Percentiles rank a stretch among this genome's conserved stretches.
phyloP scores from a whole-genome alignment of 495 filamentous ascomycete genomes.

The Parathielavia hyrcaniae region DNA sequence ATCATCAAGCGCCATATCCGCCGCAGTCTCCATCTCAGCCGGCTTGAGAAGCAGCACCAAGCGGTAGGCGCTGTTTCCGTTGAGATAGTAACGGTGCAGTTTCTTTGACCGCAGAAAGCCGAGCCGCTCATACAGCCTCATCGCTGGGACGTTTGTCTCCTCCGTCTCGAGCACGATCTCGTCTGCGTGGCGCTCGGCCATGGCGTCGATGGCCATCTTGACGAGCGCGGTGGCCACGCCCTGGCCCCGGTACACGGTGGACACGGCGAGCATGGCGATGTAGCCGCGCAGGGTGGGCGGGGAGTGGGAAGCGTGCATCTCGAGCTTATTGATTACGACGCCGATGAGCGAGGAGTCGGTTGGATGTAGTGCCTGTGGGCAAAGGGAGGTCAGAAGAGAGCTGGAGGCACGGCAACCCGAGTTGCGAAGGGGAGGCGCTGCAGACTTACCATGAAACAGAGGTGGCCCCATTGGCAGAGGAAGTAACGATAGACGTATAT shows the following conservation, averaged over 20 bases:
- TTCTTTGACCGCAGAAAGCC: slow-evolving; percentile 92
- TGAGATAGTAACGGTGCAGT: slow-evolving; percentile 92
- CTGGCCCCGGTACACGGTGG: slow-evolving; percentile 66
- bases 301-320: slow-evolving; percentile 65
- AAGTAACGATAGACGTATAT: slow-evolving; percentile 99
- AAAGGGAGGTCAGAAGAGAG: slow-evolving; percentile 7
- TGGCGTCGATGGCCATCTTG: slow-evolving; percentile 83
- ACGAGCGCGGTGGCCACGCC: slow-evolving; percentile 92
- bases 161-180: slow-evolving; percentile 97
- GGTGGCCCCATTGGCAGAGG: slow-evolving; percentile 92
- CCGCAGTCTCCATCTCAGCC: slow-evolving; percentile 29
- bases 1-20: slow-evolving; percentile 25
- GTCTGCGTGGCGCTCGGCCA: slow-evolving; percentile 77
- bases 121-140: slow-evolving; percentile 87
- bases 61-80: slow-evolving; percentile 90
- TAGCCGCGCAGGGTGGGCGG: slow-evolving; percentile 82
- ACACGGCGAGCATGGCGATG: slow-evolving; percentile 95
- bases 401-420: neutral
- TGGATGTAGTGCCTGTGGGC: slow-evolving; percentile 59
- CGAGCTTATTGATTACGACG: slow-evolving; percentile 94
- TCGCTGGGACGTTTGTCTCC: slow-evolving; percentile 84
- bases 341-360: slow-evolving; percentile 55
- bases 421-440: neutral
- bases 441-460: slow-evolving; percentile 79
- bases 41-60: slow-evolving; percentile 74